Conservation (phyloP, 192 early-diverging fungal genomes). For the Globomyces pollinis-pini region DNA sequence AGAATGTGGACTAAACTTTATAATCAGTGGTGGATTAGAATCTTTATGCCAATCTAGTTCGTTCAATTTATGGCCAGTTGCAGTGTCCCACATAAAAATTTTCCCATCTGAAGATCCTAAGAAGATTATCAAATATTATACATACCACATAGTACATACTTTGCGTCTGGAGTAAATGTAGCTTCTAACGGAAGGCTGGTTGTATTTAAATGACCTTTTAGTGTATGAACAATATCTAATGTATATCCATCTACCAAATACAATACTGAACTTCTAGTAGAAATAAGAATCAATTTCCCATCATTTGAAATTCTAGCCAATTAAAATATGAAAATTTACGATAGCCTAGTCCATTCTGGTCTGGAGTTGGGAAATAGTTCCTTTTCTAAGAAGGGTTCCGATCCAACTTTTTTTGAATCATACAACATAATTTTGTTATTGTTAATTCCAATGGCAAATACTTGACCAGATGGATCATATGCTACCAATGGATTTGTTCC, state of each 20-base stretch:
- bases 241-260: constrained; percentile 64
- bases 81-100: constrained; percentile 58
- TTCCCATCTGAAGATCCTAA: constrained; percentile 59
- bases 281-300: constrained; percentile 64
- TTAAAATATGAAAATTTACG: too few relatives aligned
- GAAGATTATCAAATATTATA: constrained; percentile 8
- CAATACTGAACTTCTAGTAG: constrained; percentile 47
- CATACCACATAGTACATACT: constrained; percentile 59
- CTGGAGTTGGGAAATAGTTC: too few relatives aligned
- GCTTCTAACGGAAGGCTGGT: constrained; percentile 42
- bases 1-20: constrained; percentile 68
- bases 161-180: constrained; percentile 63
- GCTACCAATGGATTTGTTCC: constrained; percentile 44
- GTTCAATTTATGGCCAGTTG: constrained; percentile 28
- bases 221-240: background rate
- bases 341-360: constrained; percentile 48
- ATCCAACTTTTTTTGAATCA: constrained; percentile 54
- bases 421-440: constrained; percentile 56
- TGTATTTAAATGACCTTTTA: constrained; percentile 24
- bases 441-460: constrained; percentile 62
- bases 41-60: constrained; percentile 33
- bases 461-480: constrained; percentile 71
- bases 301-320: constrained; percentile 70
- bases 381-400: background rate
- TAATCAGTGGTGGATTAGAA: constrained; percentile 43